A percentile compares a stretch with the other conserved stretches of the same genome.
These are phyloP conservation scores for Sporothrix brunneoviolacea DNA, from an alignment of 2,329 filamentous ascomycete genomes.

Conservation along the genomic window DNA sequence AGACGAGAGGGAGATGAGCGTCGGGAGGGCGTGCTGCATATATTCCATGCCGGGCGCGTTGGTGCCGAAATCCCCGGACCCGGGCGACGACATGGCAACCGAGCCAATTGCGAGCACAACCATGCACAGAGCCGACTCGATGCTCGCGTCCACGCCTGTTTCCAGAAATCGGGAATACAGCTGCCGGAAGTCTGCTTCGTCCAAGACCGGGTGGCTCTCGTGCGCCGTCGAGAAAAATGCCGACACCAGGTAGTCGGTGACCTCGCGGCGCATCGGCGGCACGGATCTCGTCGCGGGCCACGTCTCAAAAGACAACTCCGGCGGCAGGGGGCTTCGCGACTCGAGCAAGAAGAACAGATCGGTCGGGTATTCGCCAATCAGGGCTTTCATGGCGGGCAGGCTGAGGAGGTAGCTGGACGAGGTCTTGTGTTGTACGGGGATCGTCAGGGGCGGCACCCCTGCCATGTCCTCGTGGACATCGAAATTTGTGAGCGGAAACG, in stretches of 20 bases:
- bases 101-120: conserved; percentile 26
- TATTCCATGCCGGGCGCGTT: conserved; percentile 26
- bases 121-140: conserved; percentile 26
- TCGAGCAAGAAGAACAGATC: conserved; percentile 26
- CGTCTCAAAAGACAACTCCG: conserved; percentile 17
- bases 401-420: conserved; percentile 25
- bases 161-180: conserved; percentile 22
- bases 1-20: conserved; percentile 23
- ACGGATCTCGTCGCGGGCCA: background rate
- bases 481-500: background rate
- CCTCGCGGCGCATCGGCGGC: conserved; percentile 16
- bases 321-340: conserved; percentile 21
- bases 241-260: conserved; percentile 21
- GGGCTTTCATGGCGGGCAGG: conserved; percentile 23
- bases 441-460: conserved; percentile 22
- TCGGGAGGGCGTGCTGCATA: conserved; percentile 26
- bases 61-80: conserved; percentile 14
- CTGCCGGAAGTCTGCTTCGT: conserved; percentile 21
- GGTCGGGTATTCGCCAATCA: conserved; percentile 25
- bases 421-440: conserved; percentile 25
- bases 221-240: conserved; percentile 24
- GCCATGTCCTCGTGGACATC: conserved; percentile 6
- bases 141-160: conserved; percentile 18
- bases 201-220: conserved; percentile 24
- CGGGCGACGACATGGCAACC: conserved; percentile 18